phyloP scores from a whole-genome alignment of 2,329 filamentous ascomycete genomes.

The Incumbomyces lentus region DNA sequence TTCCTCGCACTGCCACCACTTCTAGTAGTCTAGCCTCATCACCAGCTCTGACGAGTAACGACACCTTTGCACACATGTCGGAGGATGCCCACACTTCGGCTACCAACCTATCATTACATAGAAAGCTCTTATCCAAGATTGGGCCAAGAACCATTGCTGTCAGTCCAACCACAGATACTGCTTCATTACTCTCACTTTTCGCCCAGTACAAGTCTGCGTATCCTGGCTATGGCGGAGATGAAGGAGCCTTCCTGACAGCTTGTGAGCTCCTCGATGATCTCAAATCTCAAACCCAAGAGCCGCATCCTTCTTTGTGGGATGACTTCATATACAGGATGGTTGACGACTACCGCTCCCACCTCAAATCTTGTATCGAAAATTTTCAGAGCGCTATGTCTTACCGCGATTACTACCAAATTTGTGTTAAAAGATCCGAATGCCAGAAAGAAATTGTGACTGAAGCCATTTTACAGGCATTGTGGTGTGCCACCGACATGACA shows the following conservation, averaged over 20 bases:
- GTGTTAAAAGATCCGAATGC: conserved; percentile 24
- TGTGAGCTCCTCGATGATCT: conserved; percentile 29
- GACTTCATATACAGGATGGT: conserved; percentile 34
- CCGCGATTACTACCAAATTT: conserved; percentile 28
- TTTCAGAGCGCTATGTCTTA: conserved; percentile 25
- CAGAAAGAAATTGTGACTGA: conserved; percentile 15
- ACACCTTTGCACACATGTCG: too few species aligned
- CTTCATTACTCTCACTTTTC: conserved; percentile 19
- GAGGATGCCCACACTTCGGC: too few species aligned
- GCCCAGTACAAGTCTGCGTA: conserved; percentile 31
- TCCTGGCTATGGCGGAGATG: conserved; percentile 28
- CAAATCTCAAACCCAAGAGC: conserved; percentile 23
- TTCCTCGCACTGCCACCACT: too few species aligned
- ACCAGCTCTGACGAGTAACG: background rate
- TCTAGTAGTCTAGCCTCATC: background rate
- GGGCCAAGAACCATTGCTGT: background rate
- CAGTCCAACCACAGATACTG: background rate
- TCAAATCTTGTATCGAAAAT: conserved; percentile 19
- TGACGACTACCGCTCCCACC: conserved; percentile 27
- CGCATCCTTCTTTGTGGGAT: conserved; percentile 33
- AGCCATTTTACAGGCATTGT: background rate
- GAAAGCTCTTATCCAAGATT: too few species aligned
- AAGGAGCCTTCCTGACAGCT: conserved; percentile 28
- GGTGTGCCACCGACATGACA: background rate
- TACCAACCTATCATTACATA: too few species aligned